phyloP scores from a whole-genome alignment of 1,284 basidiomycete species.

The Tremellales sp. region DNA sequence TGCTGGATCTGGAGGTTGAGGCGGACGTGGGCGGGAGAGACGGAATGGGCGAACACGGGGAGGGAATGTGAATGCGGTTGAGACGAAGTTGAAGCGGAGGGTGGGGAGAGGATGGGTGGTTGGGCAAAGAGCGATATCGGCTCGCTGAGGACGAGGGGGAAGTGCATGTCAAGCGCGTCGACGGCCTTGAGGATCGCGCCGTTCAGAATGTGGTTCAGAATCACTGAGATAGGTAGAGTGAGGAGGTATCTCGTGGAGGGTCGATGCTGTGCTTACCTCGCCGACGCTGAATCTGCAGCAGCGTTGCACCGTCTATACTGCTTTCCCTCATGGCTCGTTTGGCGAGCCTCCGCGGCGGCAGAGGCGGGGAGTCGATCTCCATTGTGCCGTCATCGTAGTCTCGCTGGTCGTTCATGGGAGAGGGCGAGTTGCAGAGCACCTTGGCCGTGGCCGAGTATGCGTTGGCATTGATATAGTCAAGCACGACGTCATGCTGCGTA shows the following conservation, averaged over 20 bases:
- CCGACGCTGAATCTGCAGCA: constrained; percentile 32
- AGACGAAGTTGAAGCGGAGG: constrained; percentile 1
- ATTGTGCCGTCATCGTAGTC: constrained; percentile 7
- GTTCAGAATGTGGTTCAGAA: constrained; percentile 40
- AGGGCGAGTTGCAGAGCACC: constrained; percentile 16
- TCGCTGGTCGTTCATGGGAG: constrained; percentile 3
- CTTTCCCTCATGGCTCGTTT: constrained; percentile 5
- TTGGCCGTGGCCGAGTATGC: constrained; percentile 37
- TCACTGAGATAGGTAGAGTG: constrained; percentile 17
- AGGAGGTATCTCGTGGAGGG: neutral
- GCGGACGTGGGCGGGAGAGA: constrained; percentile 34
- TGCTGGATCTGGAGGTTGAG: constrained; percentile 46
- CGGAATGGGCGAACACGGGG: constrained; percentile 29
- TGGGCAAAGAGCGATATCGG: neutral
- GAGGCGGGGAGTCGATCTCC: constrained; percentile 22
- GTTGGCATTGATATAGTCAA: constrained; percentile 40
- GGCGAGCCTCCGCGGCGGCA: no score
- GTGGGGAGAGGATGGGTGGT: neutral
- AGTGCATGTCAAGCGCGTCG: constrained; percentile 33
- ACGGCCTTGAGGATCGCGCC: constrained; percentile 37
- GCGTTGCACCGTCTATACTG: constrained; percentile 16
- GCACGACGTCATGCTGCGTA: constrained; percentile 40
- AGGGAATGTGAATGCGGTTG: constrained; percentile 10
- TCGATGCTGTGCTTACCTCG: constrained; percentile 24
- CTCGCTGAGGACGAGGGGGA: constrained; percentile 33